A percentile compares a stretch with the other conserved stretches of the same genome.
Evolutionary conservation across 1,284 basidiomycete genomes (phyloP).

Genomic region (Coniferiporia weirii): DNA sequence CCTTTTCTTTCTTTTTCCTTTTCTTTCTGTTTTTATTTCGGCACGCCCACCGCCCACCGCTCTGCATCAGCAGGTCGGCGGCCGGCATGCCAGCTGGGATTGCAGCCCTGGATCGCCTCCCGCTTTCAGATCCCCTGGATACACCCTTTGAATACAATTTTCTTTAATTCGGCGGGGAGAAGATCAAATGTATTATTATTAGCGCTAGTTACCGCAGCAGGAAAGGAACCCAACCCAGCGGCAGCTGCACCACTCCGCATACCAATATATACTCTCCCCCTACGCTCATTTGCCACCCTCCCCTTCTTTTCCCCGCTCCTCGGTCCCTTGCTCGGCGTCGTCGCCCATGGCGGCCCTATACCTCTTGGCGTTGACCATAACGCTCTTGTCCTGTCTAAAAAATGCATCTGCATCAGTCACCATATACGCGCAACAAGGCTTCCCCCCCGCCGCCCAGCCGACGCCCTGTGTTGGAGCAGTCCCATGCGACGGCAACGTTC

Average conservation of each 20-base stretch:
- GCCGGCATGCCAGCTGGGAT: too few relatives aligned
- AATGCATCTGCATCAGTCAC: constrained; percentile 7
- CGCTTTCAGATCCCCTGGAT: too few relatives aligned
- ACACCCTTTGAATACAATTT: too few relatives aligned
- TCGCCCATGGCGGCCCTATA: not conserved
- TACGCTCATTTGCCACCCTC: not conserved
- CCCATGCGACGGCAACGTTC: constrained; percentile 7
- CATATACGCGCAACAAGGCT: not conserved
- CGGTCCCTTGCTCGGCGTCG: not conserved
- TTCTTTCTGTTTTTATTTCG: not conserved
- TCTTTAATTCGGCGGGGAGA: too few relatives aligned
- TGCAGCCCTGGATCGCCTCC: too few relatives aligned
- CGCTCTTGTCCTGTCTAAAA: not conserved
- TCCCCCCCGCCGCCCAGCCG: not conserved
- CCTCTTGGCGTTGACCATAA: not conserved
- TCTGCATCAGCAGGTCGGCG: too few relatives aligned
- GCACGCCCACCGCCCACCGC: too few relatives aligned
- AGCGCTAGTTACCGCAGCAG: not conserved
- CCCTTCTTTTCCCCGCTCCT: not conserved
- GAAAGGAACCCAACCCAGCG: not conserved
- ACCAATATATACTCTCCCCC: not conserved
- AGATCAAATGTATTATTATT: too few relatives aligned
- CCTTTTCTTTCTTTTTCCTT: not conserved
- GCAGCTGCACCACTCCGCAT: not conserved
- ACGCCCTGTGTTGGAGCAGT: constrained; percentile 4